Conservation (phyloP, 1,284 basidiomycete species). For the Grifola frondosa region DNA sequence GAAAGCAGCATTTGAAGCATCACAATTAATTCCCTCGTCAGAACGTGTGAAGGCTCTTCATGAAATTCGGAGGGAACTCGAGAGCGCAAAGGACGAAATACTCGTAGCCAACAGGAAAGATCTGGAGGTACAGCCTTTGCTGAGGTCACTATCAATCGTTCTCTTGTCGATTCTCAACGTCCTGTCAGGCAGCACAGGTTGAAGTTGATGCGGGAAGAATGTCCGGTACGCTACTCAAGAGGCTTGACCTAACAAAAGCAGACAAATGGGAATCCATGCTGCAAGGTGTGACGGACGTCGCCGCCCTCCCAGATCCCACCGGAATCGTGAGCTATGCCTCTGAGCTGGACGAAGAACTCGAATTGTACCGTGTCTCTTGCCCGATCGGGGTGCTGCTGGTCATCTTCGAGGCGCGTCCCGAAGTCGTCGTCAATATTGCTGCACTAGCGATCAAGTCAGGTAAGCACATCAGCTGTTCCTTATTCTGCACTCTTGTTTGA, state of each 20-base stretch:
- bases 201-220: constrained; percentile 85
- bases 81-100: constrained; percentile 63
- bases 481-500: background rate
- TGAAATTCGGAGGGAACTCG: constrained; percentile 68
- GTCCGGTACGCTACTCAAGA: constrained; percentile 77
- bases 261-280: constrained; percentile 97
- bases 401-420: constrained; percentile 97
- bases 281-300: constrained; percentile 87
- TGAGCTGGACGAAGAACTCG: constrained; percentile 82
- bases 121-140: constrained; percentile 54
- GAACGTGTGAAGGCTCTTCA: constrained; percentile 74
- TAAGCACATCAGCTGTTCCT: constrained; percentile 31
- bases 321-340: constrained; percentile 88
- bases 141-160: background rate
- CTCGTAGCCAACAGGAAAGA: constrained; percentile 81
- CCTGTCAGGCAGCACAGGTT: constrained; percentile 63
- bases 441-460: constrained; percentile 96
- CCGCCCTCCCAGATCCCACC: constrained; percentile 81
- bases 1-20: constrained; percentile 81
- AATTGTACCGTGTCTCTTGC: constrained; percentile 93
- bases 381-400: constrained; percentile 96
- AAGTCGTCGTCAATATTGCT: constrained; percentile 98
- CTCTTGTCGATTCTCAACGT: background rate
- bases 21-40: constrained; percentile 71
- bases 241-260: constrained; percentile 81